Evolutionary conservation across 1,139 yeast genomes (phyloP), one percentile per base, ranked within the genome.

Genomic region (Magnusiomyces suaveolens): DNA sequence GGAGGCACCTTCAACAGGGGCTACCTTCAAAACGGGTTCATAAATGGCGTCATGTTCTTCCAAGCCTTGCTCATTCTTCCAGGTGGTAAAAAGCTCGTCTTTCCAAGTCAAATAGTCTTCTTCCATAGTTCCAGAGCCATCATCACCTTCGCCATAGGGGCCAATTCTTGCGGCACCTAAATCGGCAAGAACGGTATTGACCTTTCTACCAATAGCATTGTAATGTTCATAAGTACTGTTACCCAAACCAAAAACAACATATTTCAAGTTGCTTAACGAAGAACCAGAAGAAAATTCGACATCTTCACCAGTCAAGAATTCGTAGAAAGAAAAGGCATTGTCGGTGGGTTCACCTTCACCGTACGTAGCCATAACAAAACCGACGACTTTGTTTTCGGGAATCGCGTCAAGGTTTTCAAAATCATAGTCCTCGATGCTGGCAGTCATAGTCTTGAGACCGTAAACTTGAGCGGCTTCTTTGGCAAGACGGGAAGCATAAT

Each of bases 271-370:
- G n/a, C 79, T 70, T 64, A 90, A 75, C 49, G 81, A 79, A 56
- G 78, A 82, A 20, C 66, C 69, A 36, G 67, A 61, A 43, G 72
- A 66, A 59, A 74, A 74, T 53, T 59, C 61, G 32, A 71, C 68
- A 41, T 62, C 65, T 21, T 65, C 69, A 44, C 62, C 63, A 26
- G 68, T 63, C 56, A 74, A 65, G 57, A 72, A 70, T 54, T 70
- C 71, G 63, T 75, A 75, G 68, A 92, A 88, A 52, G 82, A 83
- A 50, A 81, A 80, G 18, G 97, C 94, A 63, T 87, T 87, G 69
- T 92, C 98, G 25, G 98, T 92, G 61, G 96, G 96, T 68, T 92
- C 98, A 66, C 98, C 98, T 73, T 92, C 98, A 63, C 98, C 98
- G 65, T 92, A 92, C 12, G 97, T 89, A 44, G 97, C 95, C 73